These are phyloP conservation scores for Sphagnurus paluster DNA, from an alignment of 1,284 basidiomycete species.

Conservation along the genomic window DNA sequence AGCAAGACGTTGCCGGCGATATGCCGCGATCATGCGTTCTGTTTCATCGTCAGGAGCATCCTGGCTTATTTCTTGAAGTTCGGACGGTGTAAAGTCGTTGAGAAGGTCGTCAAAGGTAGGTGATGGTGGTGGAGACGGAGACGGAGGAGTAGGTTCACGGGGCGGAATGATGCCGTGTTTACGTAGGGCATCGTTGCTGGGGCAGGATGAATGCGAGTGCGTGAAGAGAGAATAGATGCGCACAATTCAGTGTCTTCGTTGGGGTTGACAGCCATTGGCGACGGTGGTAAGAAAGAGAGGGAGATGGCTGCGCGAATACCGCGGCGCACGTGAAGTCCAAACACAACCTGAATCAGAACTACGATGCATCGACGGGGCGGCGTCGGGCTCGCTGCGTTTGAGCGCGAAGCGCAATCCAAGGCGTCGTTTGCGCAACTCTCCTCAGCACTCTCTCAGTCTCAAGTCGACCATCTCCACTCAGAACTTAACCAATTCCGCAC, in stretches of 20 bases:
- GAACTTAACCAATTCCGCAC: slow-evolving; percentile 87
- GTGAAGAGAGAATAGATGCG: too few relatives aligned
- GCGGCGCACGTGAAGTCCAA: too few relatives aligned
- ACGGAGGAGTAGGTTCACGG: slow-evolving; percentile 62
- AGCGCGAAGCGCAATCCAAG: slow-evolving; percentile 70
- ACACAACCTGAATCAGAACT: too few relatives aligned
- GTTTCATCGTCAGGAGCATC: slow-evolving; percentile 76
- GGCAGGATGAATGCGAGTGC: too few relatives aligned
- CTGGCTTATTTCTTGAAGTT: slow-evolving; percentile 70
- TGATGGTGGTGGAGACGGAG: slow-evolving; percentile 72
- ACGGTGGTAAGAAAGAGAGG: neutral
- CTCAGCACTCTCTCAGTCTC: slow-evolving; percentile 71
- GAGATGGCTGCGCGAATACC: neutral
- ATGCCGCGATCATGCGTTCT: slow-evolving; percentile 73
- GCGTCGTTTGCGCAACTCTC: slow-evolving; percentile 83
- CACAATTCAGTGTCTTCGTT: slow-evolving; percentile 95
- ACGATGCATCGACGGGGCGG: slow-evolving; percentile 70
- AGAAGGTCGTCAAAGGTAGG: slow-evolving; percentile 67
- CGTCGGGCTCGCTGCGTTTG: slow-evolving; percentile 75
- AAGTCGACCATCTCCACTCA: slow-evolving; percentile 76
- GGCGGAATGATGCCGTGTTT: slow-evolving; percentile 90
- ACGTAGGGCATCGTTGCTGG: slow-evolving; percentile 89
- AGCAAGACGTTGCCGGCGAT: slow-evolving; percentile 66
- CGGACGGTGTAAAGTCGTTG: slow-evolving; percentile 63
- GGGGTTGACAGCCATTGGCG: slow-evolving; percentile 66